phyloP scores from a whole-genome alignment of 805 yeast genomes.

The Wickerhamomyces hampshirensis region DNA sequence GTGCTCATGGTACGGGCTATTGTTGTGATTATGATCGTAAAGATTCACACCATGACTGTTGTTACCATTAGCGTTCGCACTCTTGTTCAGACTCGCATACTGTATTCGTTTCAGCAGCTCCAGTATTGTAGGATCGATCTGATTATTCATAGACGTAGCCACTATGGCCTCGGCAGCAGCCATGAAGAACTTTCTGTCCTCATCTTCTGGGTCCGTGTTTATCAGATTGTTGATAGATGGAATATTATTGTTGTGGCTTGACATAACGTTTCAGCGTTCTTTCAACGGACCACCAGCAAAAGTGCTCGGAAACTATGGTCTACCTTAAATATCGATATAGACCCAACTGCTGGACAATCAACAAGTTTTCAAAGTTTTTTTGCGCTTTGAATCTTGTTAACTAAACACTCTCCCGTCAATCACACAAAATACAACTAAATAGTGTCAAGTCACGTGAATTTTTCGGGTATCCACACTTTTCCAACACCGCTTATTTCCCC shows the following conservation, averaged over 20 bases:
- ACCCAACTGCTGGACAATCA: too few relatives aligned
- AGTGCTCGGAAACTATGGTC: too few relatives aligned
- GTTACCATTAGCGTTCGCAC: conserved; percentile 1
- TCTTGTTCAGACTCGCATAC: conserved; percentile 33
- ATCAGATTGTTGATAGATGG: not conserved
- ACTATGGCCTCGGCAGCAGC: conserved; percentile 60
- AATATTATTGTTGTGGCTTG: not conserved
- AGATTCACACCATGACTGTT: too few relatives aligned
- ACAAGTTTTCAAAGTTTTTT: too few relatives aligned
- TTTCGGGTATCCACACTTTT: not conserved
- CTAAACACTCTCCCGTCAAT: too few relatives aligned
- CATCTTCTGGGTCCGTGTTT: conserved; percentile 25
- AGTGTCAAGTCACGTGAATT: not conserved
- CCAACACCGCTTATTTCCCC: not conserved
- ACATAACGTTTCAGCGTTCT: not conserved
- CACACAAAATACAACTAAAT: not conserved
- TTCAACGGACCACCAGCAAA: too few relatives aligned
- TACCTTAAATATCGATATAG: too few relatives aligned
- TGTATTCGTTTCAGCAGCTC: conserved; percentile 56
- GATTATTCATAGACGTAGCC: conserved; percentile 41
- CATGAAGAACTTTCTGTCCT: conserved; percentile 50
- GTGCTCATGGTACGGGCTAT: not conserved
- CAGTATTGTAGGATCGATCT: conserved; percentile 59
- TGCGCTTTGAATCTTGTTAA: too few relatives aligned
- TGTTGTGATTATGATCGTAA: not conserved